phyloP scores from a whole-genome alignment of 805 yeast genomes.

The Schwanniomyces yamadae region DNA sequence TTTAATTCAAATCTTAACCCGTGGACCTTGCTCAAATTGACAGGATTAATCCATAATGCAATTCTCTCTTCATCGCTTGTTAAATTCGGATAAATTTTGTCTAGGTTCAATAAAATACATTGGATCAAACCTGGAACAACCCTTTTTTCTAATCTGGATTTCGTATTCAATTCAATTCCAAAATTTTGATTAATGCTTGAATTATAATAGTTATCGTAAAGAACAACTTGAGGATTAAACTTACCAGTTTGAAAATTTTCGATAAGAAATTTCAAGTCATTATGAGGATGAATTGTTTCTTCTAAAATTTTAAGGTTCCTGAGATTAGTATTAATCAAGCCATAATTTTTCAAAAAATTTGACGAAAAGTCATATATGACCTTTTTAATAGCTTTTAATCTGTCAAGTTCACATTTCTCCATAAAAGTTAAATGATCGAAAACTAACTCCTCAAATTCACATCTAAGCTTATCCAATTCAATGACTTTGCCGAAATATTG shows the following conservation, averaged over 20 bases:
- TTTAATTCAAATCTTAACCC: slow-evolving; percentile 56
- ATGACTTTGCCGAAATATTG: slow-evolving; percentile 50
- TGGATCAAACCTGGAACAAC: slow-evolving; percentile 70
- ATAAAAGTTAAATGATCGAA: slow-evolving; percentile 72
- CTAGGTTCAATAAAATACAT: slow-evolving; percentile 63
- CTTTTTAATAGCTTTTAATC: slow-evolving; percentile 72
- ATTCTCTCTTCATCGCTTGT: slow-evolving; percentile 67
- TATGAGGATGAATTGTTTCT: slow-evolving; percentile 67
- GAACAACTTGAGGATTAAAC: slow-evolving; percentile 67
- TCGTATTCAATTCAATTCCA: slow-evolving; percentile 73
- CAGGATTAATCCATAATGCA: slow-evolving; percentile 66
- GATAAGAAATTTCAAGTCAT: slow-evolving; percentile 64
- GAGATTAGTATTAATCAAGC: slow-evolving; percentile 54
- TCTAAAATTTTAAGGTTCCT: slow-evolving; percentile 65
- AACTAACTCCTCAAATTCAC: slow-evolving; percentile 70
- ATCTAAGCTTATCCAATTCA: slow-evolving; percentile 62
- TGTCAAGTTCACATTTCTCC: slow-evolving; percentile 80
- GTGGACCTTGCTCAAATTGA: slow-evolving; percentile 61
- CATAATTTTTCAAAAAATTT: slow-evolving; percentile 58
- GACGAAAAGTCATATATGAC: slow-evolving; percentile 72
- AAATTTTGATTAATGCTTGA: slow-evolving; percentile 67
- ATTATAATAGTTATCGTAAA: slow-evolving; percentile 79
- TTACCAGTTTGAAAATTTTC: slow-evolving; percentile 72
- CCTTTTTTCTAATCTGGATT: slow-evolving; percentile 68
- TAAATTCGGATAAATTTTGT: slow-evolving; percentile 66